Percentiles rank a stretch among this genome's conserved stretches.
phyloP scores from a whole-genome alignment of 2,329 filamentous ascomycete species.

The Stylonectria norvegica region DNA sequence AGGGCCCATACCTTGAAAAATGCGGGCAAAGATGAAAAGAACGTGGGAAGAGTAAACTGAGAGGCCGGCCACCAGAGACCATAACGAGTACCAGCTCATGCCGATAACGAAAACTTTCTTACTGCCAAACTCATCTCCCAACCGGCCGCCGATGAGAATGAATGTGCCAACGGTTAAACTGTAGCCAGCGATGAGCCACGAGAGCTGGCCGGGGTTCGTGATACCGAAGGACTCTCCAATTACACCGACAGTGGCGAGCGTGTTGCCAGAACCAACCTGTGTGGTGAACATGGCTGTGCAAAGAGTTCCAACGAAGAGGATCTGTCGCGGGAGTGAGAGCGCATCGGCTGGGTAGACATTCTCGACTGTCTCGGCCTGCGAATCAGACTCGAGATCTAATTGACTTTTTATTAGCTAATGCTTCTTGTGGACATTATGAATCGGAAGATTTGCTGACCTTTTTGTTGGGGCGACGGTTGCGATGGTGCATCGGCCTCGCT shows the following conservation, averaged over 20 bases:
- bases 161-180: conserved; percentile 54
- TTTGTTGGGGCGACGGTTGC: not conserved
- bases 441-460: not conserved
- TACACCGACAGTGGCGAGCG: not conserved
- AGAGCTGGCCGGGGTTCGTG: conserved; percentile 3
- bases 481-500: too few species aligned
- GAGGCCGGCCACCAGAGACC: conserved; percentile 47
- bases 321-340: conserved; percentile 4
- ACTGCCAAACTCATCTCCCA: conserved; percentile 58
- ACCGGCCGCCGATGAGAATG: conserved; percentile 52
- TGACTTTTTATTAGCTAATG: not conserved
- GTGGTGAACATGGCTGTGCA: conserved; percentile 10
- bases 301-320: conserved; percentile 9
- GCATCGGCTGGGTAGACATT: conserved; percentile 4
- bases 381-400: conserved; percentile 3
- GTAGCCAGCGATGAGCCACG: conserved; percentile 57
- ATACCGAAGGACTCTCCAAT: conserved; percentile 9
- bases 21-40: conserved; percentile 50
- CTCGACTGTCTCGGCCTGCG: not conserved
- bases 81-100: conserved; percentile 52
- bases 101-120: conserved; percentile 53
- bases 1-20: conserved; percentile 58
- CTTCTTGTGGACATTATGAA: not conserved
- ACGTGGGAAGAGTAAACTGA: conserved; percentile 37
- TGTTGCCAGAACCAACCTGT: conserved; percentile 5